phyloP scores from a whole-genome alignment of 495 filamentous ascomycete species.

The Tuber calosporum region DNA sequence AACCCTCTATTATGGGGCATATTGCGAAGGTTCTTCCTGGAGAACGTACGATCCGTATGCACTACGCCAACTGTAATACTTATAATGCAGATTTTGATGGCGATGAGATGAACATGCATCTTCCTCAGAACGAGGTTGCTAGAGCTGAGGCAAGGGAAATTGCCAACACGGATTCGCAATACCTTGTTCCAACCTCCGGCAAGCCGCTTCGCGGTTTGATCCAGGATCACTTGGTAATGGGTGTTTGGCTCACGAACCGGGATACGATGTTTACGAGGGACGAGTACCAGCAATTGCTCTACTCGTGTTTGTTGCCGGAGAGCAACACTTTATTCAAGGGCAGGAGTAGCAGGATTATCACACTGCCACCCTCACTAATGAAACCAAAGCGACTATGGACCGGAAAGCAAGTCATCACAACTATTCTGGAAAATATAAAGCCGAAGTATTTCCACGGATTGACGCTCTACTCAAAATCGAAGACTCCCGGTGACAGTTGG shows the following conservation, averaged over 20 bases:
- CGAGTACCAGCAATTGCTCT: conserved; percentile 88
- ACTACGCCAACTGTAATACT: conserved; percentile 98
- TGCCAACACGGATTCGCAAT: conserved; percentile 95
- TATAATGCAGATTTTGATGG: conserved; percentile 99
- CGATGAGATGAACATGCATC: conserved; percentile 99
- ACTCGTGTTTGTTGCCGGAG: conserved; percentile 81
- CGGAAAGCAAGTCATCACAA: conserved; percentile 95
- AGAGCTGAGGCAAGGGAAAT: conserved; percentile 83
- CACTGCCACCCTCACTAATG: conserved; percentile 69
- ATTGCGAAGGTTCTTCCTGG: conserved; percentile 83
- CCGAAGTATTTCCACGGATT: conserved; percentile 68
- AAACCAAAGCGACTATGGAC: conserved; percentile 84
- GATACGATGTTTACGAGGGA: conserved; percentile 86
- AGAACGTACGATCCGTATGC: conserved; percentile 97
- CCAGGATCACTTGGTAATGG: conserved; percentile 96
- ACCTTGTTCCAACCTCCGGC: conserved; percentile 86
- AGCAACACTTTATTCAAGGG: conserved; percentile 63
- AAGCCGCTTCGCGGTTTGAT: conserved; percentile 94
- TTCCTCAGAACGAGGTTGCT: conserved; percentile 93
- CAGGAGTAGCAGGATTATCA: conserved; percentile 60
- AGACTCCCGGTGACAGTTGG: conserved; percentile 70
- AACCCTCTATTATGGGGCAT: conserved; percentile 99
- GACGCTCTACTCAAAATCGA: conserved; percentile 68
- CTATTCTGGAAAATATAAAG: conserved; percentile 83
- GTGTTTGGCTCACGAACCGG: conserved; percentile 78